Conservation (phyloP, 2,329 filamentous ascomycete species). For the Elsinoe fawcettii region DNA sequence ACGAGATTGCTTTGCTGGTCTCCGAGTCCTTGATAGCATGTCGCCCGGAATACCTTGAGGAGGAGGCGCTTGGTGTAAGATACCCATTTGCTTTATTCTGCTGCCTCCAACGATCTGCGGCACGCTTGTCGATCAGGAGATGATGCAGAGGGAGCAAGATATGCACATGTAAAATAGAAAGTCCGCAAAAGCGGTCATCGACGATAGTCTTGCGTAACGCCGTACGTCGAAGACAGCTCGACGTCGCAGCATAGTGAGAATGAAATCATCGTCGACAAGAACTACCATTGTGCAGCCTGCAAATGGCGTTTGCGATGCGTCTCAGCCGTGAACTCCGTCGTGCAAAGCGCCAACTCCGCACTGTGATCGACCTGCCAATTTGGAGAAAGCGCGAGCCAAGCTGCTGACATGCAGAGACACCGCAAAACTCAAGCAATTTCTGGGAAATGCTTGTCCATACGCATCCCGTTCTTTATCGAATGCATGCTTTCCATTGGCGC, state of each 20-base stretch:
- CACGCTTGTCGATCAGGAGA: neutral
- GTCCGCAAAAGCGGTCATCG: neutral
- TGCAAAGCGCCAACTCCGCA: neutral
- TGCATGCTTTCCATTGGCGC: neutral
- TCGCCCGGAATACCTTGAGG: neutral
- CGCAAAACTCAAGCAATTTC: slow-evolving; percentile 6
- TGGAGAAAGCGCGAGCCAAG: slow-evolving; percentile 4
- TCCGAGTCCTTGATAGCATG: neutral
- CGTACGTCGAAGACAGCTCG: neutral
- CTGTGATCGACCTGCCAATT: neutral
- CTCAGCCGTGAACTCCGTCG: neutral
- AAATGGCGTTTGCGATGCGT: neutral
- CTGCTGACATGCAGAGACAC: slow-evolving; percentile 10
- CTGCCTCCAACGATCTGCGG: slow-evolving; percentile 2
- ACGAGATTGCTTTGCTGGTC: neutral
- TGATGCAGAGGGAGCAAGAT: neutral
- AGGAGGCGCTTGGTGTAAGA: neutral
- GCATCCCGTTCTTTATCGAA: slow-evolving; percentile 3
- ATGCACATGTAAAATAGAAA: neutral
- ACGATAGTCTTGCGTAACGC: neutral
- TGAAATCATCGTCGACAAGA: neutral
- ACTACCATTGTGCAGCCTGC: neutral
- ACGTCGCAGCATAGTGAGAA: neutral
- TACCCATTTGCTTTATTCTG: slow-evolving; percentile 1
- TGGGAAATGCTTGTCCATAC: neutral